Base-by-base conservation (phyloP, 2,329 filamentous ascomycete species). In the Aspergillus flavus region DNA sequence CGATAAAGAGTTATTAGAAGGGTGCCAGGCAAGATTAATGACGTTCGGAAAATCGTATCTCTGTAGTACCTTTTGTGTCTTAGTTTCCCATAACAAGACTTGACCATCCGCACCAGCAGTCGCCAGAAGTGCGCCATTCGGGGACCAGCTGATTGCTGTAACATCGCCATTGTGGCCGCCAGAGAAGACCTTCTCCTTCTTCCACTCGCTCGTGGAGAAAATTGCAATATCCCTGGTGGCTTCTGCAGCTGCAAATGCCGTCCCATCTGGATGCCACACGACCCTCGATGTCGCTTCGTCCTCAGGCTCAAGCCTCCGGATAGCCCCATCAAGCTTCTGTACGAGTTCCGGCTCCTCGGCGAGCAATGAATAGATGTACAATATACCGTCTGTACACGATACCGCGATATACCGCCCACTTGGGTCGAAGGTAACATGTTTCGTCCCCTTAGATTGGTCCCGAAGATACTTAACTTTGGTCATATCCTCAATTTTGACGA, bases 191-290 rank as follows among this genome's bases (percentile, higher is more conserved):
- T 91, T 87, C 76, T 98, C 93, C 69, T 91, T 90, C 74, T 93
- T 91, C 91, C 94, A 97, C 75, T 97, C 93, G 58, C 87, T 88
- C 65, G 89, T 89, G n/a, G 94, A 96, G 61, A 97, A 86, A 45
- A 97, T 87, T 72, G 96, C 91, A 32, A 97, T 88, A 75, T 96
- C 90, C 79, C 90, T 87, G 26, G 91, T 93, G 0, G 91, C 86
- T 23, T 94, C 97, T 0, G 93, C 89, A 23, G 91, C 89, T 1
- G 92, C 94, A 78, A 99, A 96, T 3, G 94, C 92, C 68, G 92
- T 87, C 23, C 95, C 94, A 75, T 98, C 94, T 0, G 96, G 96
- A 79, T 98, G 95, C 95, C 95, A 99, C 0, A 88, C 86, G 6
- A 90, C 88, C 72, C 86, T 86, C 4, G 92, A 90, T 67, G 89